Conservation (phyloP, 805 yeast genomes). For the Suhomyces faveliae region DNA sequence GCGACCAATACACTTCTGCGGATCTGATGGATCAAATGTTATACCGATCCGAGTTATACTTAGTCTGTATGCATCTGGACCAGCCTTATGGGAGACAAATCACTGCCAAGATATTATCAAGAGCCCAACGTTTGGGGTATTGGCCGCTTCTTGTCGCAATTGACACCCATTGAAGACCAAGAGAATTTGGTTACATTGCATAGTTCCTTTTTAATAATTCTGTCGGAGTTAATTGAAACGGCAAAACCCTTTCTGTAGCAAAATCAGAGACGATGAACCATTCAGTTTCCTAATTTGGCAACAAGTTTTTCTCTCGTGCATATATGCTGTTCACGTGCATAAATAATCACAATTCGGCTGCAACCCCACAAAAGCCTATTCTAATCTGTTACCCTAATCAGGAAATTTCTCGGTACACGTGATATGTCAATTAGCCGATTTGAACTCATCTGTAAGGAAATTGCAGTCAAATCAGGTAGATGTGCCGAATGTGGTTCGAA, state of each 20-base stretch:
- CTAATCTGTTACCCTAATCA: neutral
- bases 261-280: no score
- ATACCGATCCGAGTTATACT: neutral
- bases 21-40: neutral
- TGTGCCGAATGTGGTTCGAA: neutral
- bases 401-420: neutral
- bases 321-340: neutral
- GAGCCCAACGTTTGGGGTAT: neutral
- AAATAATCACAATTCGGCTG: no score
- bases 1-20: neutral
- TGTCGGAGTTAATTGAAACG: no score
- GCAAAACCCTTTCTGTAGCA: no score
- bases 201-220: no score
- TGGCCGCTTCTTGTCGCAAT: neutral
- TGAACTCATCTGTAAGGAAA: neutral
- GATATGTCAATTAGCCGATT: neutral
- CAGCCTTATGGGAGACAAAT: neutral
- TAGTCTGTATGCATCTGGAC: neutral
- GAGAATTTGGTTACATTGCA: no score
- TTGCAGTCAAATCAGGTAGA: neutral
- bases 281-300: no score
- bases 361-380: neutral
- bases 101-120: neutral
- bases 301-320: no score
- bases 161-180: neutral